phyloP scores from a whole-genome alignment of 495 filamentous ascomycete species.

The Penicillium steckii region DNA sequence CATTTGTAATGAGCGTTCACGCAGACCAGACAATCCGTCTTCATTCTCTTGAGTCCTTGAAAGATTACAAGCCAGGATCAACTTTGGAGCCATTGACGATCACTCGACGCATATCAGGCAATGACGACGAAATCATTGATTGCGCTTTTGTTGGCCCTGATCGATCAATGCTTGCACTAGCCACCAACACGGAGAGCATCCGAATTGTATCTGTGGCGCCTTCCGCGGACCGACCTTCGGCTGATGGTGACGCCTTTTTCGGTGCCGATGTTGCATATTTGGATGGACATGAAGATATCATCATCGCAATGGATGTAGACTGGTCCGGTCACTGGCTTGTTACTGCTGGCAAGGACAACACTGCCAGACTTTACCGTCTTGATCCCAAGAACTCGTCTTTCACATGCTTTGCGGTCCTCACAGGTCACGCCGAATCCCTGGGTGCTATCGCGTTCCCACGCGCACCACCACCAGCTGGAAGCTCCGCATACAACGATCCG shows the following conservation, averaged over 20 bases:
- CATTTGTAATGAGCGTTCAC: constrained; percentile 79
- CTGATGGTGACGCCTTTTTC: constrained; percentile 58
- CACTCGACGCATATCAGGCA: constrained; percentile 80
- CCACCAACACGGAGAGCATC: constrained; percentile 93
- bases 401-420: constrained; percentile 74
- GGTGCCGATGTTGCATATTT: constrained; percentile 84
- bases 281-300: constrained; percentile 89
- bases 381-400: constrained; percentile 75
- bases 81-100: constrained; percentile 50
- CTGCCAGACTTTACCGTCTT: constrained; percentile 85
- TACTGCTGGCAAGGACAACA: constrained; percentile 95
- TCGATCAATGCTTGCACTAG: constrained; percentile 78
- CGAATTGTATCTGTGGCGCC: constrained; percentile 69
- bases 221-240: constrained; percentile 34
- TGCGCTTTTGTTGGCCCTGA: constrained; percentile 79
- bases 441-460: constrained; percentile 87
- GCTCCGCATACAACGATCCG: constrained; percentile 62
- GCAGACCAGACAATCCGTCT: constrained; percentile 82
- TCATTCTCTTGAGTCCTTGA: constrained; percentile 56
- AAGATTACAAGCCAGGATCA: constrained; percentile 32
- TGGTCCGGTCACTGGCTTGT: constrained; percentile 97
- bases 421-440: constrained; percentile 90
- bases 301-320: constrained; percentile 91
- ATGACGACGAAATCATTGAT: constrained; percentile 96
- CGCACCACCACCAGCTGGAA: constrained; percentile 58